Percentiles rank a stretch among this genome's conserved stretches.
Conservation (phyloP, 202 grass and related monocot species). For the Carex arenaria region DNA sequence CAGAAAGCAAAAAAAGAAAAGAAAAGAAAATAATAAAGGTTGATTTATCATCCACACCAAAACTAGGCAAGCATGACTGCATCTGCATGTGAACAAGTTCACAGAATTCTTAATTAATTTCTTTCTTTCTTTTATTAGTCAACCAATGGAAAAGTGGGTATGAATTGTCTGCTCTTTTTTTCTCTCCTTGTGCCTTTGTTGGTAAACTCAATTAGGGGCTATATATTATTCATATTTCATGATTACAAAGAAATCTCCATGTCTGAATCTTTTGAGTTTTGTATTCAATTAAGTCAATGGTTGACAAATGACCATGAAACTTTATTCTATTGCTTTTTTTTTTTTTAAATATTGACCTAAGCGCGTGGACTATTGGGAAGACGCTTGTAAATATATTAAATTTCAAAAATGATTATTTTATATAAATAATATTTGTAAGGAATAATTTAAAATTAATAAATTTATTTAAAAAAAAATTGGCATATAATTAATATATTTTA, state of each 20-base stretch:
- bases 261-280: neutral
- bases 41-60: neutral
- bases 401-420: neutral
- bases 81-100: neutral
- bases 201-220: neutral
- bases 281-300: neutral
- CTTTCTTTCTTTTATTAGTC: neutral
- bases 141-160: neutral
- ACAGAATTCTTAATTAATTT: neutral
- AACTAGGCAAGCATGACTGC: neutral
- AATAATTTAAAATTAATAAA: too few species aligned
- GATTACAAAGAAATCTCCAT: neutral
- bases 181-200: neutral
- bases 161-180: neutral
- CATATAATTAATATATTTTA: too few species aligned
- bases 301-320: slow-evolving; percentile 8
- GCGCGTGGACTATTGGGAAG: neutral
- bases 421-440: neutral
- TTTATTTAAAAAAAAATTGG: too few species aligned
- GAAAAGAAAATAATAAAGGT: neutral
- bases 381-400: neutral
- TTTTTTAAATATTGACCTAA: slow-evolving; percentile 17
- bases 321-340: neutral
- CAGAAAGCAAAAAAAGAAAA: neutral
- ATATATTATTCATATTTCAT: neutral